Evolutionary conservation across 1,139 yeast genomes (phyloP), one percentile per base, ranked within the genome.

Genomic region (Magnusiomyces clavatus): DNA sequence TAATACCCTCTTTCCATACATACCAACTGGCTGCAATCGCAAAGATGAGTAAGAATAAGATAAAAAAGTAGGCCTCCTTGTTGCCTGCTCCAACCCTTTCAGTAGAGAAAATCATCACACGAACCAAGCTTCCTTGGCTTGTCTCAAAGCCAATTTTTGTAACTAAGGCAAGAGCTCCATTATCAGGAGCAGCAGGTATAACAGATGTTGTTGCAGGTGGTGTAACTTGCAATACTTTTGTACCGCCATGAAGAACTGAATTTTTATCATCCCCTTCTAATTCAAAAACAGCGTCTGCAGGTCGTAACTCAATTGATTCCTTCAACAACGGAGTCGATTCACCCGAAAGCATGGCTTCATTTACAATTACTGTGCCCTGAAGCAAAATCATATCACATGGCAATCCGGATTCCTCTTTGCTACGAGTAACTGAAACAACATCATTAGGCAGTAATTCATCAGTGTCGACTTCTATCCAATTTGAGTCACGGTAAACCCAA

Each of bases 311-410:
- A 58, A 90, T 80, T 2, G 96, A 86, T 70, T 92, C 99, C 67
- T 92, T 92, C 65, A 94, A 80, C 61, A 92, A 75, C 10, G 99
- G 99, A 47, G 98, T 92, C 6, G 96, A 87, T 73, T 92, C 99
- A 67, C 99, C 99, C 4, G 96, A 86, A 56, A 90, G 81, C 97
- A 90, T 90, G 37, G 97, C 97, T 73, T 90, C 98, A 65, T 90
- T 90, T 47, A 90, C 95, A 66, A 90, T 90, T 55, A 94, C 94
- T 44, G 95, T 76, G 49, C 97, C 97, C 62, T 84, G 90, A 50
- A 88, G 70, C 51, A 92, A 76, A 46, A 92, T 71, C 71, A 92
- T 73, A 69, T 92, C 99, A 75, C 99, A 92, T n/a, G 99, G 97
- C 52, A 92, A 73, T 1, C 97, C 97, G 60, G 86, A 80, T 51